A percentile compares a stretch with the other conserved stretches of the same genome.
Evolutionary conservation across 306 rosid genomes (phyloP).

Genomic region (Pyrus bretschneideri): DNA sequence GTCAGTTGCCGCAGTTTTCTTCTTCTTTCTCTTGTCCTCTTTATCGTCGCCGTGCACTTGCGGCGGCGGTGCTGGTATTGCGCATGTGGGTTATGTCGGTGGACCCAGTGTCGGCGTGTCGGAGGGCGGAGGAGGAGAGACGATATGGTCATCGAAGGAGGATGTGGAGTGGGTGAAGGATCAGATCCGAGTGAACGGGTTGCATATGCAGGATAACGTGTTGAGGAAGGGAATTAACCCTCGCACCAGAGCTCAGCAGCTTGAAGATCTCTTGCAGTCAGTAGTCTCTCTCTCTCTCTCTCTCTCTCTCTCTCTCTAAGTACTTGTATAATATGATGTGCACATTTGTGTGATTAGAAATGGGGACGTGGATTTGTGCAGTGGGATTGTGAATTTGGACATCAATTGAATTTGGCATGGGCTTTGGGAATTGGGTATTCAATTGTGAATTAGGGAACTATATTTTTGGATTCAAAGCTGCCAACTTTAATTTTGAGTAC

Average conservation of each 20-base stretch:
- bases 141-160: conserved; percentile 39
- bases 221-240: conserved; percentile 92
- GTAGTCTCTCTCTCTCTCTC: conserved; percentile 10
- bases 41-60: conserved; percentile 75
- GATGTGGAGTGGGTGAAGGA: conserved; percentile 81
- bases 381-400: not conserved
- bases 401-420: not conserved
- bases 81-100: not conserved
- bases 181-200: conserved; percentile 71
- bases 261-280: conserved; percentile 67
- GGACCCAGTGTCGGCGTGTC: not conserved
- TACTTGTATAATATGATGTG: not conserved
- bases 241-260: conserved; percentile 76
- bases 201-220: conserved; percentile 81
- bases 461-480: not conserved
- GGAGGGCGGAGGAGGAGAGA: conserved; percentile 3
- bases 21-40: conserved; percentile 62
- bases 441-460: not conserved
- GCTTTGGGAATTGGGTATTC: not conserved
- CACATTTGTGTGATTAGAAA: not conserved
- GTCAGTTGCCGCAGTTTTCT: conserved; percentile 46
- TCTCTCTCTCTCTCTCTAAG: not conserved
- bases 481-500: not conserved
- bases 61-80: not conserved
- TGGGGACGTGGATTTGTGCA: not conserved